Conservation (phyloP, 306 rosid genomes). For the Hylodesmum podocarpum region DNA sequence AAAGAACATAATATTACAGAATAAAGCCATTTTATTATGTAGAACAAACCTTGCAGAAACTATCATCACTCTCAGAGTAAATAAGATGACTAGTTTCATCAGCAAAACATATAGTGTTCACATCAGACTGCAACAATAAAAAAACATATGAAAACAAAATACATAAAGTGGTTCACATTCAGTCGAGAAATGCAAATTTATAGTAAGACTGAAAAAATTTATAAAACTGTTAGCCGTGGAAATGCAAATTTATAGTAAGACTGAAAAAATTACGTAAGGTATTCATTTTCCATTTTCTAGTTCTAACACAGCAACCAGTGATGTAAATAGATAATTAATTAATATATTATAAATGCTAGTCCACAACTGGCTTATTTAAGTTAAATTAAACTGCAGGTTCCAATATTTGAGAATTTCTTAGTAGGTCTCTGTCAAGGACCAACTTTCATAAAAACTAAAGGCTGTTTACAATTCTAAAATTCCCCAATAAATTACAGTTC, state of each 20-base stretch:
- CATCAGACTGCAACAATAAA: constrained; percentile 72
- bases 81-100: constrained; percentile 92
- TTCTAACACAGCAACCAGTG: background rate
- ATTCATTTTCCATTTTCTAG: background rate
- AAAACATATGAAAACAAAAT: constrained; percentile 29
- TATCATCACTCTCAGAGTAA: constrained; percentile 98
- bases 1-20: background rate
- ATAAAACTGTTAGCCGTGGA: too few species aligned
- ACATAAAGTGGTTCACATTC: constrained; percentile 17
- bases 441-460: background rate
- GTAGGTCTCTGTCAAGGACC: background rate
- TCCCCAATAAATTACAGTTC: background rate
- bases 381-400: background rate
- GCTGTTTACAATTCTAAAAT: constrained; percentile 7
- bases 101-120: constrained; percentile 91
- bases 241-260: constrained; percentile 1
- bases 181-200: constrained; percentile 12
- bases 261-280: background rate
- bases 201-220: constrained; percentile 12
- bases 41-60: constrained; percentile 78
- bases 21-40: background rate
- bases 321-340: background rate
- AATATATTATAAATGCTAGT: background rate
- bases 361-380: background rate
- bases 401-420: background rate